Conservation (phyloP, 768 basidiomycete species). For the Boletus tomentosulus region DNA sequence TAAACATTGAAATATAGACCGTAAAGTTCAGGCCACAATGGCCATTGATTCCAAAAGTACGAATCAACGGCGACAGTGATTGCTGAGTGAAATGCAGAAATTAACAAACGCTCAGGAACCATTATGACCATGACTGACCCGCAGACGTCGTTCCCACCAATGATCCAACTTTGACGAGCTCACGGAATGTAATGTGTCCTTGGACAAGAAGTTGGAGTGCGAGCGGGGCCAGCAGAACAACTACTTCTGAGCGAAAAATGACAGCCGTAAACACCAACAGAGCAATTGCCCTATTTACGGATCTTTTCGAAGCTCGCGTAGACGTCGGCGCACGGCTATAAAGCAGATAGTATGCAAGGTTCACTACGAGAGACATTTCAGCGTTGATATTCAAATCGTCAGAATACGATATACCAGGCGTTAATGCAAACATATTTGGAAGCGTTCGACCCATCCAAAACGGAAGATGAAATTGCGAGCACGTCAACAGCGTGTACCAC, state of each 20-base stretch:
- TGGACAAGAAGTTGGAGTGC: slow-evolving; percentile 48
- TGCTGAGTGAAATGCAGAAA: slow-evolving; percentile 33
- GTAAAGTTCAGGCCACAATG: slow-evolving; percentile 84
- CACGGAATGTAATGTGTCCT: slow-evolving; percentile 39
- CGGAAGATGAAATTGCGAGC: slow-evolving; percentile 84
- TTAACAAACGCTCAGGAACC: background rate
- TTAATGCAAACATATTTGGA: slow-evolving; percentile 90
- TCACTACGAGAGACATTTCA: slow-evolving; percentile 37
- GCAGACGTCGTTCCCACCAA: slow-evolving; percentile 46
- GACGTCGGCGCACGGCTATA: slow-evolving; percentile 36
- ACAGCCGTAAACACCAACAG: slow-evolving; percentile 65
- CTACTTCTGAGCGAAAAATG: slow-evolving; percentile 78
- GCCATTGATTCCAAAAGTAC: slow-evolving; percentile 72
- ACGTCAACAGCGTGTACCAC: slow-evolving; percentile 64
- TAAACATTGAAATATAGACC: slow-evolving; percentile 82
- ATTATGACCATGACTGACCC: slow-evolving; percentile 36
- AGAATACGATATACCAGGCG: slow-evolving; percentile 55
- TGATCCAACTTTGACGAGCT: slow-evolving; percentile 48
- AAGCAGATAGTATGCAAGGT: slow-evolving; percentile 51
- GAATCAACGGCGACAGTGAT: slow-evolving; percentile 71
- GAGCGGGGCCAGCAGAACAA: slow-evolving; percentile 60
- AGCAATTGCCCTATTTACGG: slow-evolving; percentile 42
- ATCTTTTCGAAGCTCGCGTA: slow-evolving; percentile 31
- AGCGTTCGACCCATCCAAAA: slow-evolving; percentile 94
- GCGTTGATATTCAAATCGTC: background rate